Evolutionary conservation across 2,329 filamentous ascomycete genomes (phyloP), one percentile per base, ranked within the genome.

Genomic region (Fusarium avenaceum): DNA sequence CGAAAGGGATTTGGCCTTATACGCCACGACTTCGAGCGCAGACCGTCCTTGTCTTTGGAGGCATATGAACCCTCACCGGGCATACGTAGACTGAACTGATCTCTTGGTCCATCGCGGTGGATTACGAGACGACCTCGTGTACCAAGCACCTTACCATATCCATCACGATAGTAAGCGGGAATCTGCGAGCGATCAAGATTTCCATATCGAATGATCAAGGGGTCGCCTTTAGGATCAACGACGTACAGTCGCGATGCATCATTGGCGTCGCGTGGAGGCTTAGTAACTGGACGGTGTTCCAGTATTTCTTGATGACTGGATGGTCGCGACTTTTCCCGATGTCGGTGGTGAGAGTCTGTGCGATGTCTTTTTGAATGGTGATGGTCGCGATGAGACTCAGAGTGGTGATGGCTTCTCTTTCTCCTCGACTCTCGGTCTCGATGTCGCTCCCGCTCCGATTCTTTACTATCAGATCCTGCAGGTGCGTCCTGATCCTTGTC

Each of bases 151-250:
- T 84, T 85, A 4, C 93, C 93, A 56, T 83, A 82, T 15, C 93
- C 92, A 63, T 82, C 81, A 7, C 93, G 89, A 63, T 85, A 85
- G 75, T 96, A 97, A 4, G 79, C 73, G 0, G 94, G 93, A 13
- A 96, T 80, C 54, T 85, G 86, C 67, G 91, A 92, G 35, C 87
- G 87, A 75, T 97, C 89, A 39, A 92, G 84, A 28, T 87, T 86
- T 3, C 92, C 92, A 76, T 94, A 97, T 26, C 86, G 85, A 44
- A 91, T 78, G 68, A 96, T 93, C 47, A 93, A 85, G 6, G 85
- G 82, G 73, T 98, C 95, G 0, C 95, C 94, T 73, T 88, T 89
- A 42, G 83, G 87, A 78, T 98, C 95, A 51, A 92, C 73, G 44
- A 87, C 72, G 76, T 87, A 94, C 5, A 75, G 39, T 73, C 75